Evolutionary conservation across 148 eudicot genomes (phyloP), one percentile per base, ranked within the genome.

Genomic region (Hydrangea macrophylla): DNA sequence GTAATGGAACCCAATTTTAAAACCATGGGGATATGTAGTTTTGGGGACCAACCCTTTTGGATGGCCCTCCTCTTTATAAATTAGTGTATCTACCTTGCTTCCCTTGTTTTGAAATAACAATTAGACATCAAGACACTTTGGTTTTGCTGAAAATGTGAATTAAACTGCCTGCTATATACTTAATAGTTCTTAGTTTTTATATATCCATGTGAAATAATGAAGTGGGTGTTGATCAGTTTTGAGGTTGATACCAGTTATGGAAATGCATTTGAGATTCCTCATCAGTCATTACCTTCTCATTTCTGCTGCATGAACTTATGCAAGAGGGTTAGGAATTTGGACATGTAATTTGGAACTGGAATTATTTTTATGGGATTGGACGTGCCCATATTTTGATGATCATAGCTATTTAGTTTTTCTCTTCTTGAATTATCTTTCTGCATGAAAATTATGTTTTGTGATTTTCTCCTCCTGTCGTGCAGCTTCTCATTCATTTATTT

Each of bases 401-500:
- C 61, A 67, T 8, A 57, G 51, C 10, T 32, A 39, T 67, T 51
- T 67, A 54, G 30, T 35, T 55, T 58, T 45, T 59, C 44, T 69
- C 45, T 23, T 44, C 61, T 55, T 67, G 24, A 51, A 28, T 58
- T 59, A 30, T 42, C 37, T 55, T 69, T 30, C 57, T 59, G 65
- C 65, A 42, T 59, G 42, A 40, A 39, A 30, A 0, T 58, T 17
- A 32, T n/a, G 15, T 40, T 6, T 35, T 62, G 40, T 32, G 25
- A 35, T 23, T 10, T 37, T 67, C 37, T 7, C n/a, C n/a, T 44
- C 25, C 54, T 68, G 75, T 67, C 65, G 58, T 76, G 61, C 79
- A 30, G 30, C 72, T 70, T 76, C 83, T 71, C 79, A 60, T 77
- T 70, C 64, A 72, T 74, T 13, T 68, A 68, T n/a, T n/a, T n/a